Evolutionary conservation across 192 early-diverging fungal species (phyloP).

Genomic region (Geranomyces michiganensis): DNA sequence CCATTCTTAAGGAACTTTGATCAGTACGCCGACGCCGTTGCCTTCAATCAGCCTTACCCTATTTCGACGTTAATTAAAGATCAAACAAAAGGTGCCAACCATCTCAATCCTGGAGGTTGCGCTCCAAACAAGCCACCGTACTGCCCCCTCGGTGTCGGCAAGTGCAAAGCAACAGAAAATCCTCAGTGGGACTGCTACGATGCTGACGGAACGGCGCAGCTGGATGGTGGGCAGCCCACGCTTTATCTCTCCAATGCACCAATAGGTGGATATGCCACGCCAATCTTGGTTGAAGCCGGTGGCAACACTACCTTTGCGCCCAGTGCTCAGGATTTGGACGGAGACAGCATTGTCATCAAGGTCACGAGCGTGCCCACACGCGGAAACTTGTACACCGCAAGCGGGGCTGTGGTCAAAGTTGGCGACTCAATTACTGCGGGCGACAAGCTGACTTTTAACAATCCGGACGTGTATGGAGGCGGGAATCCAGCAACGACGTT

Average conservation of each 20-base stretch:
- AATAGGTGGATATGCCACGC: constrained; percentile 7
- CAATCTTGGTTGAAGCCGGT: constrained; percentile 5
- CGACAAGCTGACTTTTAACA: constrained; percentile 2
- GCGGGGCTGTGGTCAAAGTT: background rate
- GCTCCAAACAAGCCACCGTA: constrained; percentile 13
- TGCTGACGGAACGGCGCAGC: constrained; percentile 10
- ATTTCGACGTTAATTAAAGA: background rate
- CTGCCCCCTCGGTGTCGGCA: constrained; percentile 4
- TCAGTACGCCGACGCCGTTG: constrained; percentile 5
- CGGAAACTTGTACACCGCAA: constrained; percentile 2
- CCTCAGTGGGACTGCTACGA: constrained; percentile 12
- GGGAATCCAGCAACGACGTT: constrained; percentile 14
- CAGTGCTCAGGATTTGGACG: constrained; percentile 6
- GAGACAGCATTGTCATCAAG: background rate
- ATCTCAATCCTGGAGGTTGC: constrained; percentile 14
- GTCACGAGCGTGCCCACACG: constrained; percentile 1
- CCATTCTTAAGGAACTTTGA: constrained; percentile 16
- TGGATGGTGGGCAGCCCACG: background rate
- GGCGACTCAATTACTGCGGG: constrained; percentile 6
- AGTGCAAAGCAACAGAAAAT: background rate
- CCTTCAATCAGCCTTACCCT: background rate
- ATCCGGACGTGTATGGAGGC: constrained; percentile 10
- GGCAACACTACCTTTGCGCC: background rate
- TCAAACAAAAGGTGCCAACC: background rate
- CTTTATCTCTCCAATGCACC: constrained; percentile 20